Conservation (phyloP, 225 moss, liverwort and hornwort genomes). For the Marchantia polymorpha region DNA sequence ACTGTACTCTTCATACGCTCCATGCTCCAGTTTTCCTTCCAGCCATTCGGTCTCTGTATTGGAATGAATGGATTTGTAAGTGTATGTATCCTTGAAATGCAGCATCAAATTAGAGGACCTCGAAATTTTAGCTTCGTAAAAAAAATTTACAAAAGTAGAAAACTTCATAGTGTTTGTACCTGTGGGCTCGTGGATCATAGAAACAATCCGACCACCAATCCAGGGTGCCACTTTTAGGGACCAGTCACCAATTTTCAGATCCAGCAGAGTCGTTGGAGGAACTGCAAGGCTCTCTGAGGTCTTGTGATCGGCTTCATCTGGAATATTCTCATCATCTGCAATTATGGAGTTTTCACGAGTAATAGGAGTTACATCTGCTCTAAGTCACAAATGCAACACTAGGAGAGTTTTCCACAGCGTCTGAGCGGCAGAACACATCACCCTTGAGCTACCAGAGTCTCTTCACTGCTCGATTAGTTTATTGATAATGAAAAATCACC, state of each 20-base stretch:
- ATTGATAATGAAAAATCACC: not conserved
- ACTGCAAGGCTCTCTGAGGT: constrained; percentile 33
- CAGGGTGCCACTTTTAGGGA: constrained; percentile 60
- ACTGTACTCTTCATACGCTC: constrained; percentile 96
- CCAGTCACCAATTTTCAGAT: constrained; percentile 46
- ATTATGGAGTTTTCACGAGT: not conserved
- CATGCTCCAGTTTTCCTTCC: constrained; percentile 68
- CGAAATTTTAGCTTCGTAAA: no score
- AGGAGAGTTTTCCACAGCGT: no score
- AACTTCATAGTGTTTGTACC: constrained; percentile 24
- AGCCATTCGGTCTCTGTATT: constrained; percentile 58
- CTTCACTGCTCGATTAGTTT: not conserved
- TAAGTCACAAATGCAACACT: not conserved
- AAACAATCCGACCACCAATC: constrained; percentile 85
- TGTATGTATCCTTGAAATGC: not conserved
- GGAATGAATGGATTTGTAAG: not conserved
- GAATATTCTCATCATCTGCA: constrained; percentile 20
- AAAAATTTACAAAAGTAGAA: not conserved
- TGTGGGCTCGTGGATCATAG: constrained; percentile 58
- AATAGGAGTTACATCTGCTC: no score
- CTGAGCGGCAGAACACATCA: not conserved
- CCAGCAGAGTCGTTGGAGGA: constrained; percentile 31
- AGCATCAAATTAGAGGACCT: not conserved
- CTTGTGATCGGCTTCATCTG: constrained; percentile 49
- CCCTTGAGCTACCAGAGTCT: not conserved